A percentile compares a stretch with the other conserved stretches of the same genome.
phyloP scores from a whole-genome alignment of 2,329 filamentous ascomycete species.

The Cladorrhinum sp. region DNA sequence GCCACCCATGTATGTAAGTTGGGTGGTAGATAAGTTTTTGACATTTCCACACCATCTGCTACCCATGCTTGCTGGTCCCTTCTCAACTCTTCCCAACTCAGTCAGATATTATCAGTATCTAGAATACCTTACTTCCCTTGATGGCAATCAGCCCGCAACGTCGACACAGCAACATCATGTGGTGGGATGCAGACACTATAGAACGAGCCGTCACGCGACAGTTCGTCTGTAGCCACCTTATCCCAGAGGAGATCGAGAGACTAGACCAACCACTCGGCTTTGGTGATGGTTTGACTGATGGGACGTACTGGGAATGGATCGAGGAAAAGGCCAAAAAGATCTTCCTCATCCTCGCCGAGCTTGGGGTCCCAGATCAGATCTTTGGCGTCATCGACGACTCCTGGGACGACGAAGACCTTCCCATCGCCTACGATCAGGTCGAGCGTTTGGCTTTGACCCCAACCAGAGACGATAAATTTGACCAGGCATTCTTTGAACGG shows the following conservation, averaged over 20 bases:
- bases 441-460: conserved; percentile 59
- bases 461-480: conserved; percentile 58
- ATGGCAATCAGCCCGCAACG: neutral
- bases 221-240: conserved; percentile 64
- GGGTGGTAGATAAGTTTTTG: neutral
- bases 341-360: conserved; percentile 68
- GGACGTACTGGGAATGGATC: conserved; percentile 78
- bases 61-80: neutral
- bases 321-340: conserved; percentile 64
- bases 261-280: conserved; percentile 63
- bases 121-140: neutral
- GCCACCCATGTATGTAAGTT: neutral
- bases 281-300: conserved; percentile 65
- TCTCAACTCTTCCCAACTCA: neutral
- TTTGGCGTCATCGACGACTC: conserved; percentile 72
- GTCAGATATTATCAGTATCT: neutral
- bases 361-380: conserved; percentile 69
- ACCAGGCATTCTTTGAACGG: conserved; percentile 65
- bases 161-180: conserved; percentile 34
- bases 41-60: neutral
- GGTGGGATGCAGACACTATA: conserved; percentile 71
- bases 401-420: conserved; percentile 74
- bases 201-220: conserved; percentile 65
- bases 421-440: conserved; percentile 63
- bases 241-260: conserved; percentile 59